These are phyloP conservation scores for Cytospora piceicola DNA, from an alignment of 2,329 filamentous ascomycete genomes.

Conservation along the genomic window DNA sequence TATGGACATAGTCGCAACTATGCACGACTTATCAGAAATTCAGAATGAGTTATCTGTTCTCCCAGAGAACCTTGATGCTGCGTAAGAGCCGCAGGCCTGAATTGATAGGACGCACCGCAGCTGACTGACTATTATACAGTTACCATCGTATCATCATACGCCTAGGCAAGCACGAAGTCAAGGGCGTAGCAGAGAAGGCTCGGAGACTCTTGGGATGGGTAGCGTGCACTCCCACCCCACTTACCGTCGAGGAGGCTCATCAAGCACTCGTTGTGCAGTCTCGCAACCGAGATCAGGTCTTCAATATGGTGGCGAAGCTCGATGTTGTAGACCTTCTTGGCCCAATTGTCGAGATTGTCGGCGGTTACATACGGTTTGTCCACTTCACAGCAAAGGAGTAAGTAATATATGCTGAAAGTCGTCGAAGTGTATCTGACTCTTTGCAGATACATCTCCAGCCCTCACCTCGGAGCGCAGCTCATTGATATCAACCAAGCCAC, in stretches of 20 bases:
- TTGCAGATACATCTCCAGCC: slow-evolving; percentile 1
- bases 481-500: neutral
- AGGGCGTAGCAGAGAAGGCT: neutral
- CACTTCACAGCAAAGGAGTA: slow-evolving; percentile 18
- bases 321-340: neutral
- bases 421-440: neutral
- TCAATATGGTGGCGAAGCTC: neutral
- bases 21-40: slow-evolving; percentile 4
- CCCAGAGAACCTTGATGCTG: slow-evolving; percentile 2
- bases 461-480: neutral
- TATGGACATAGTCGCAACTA: neutral
- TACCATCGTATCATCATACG: slow-evolving; percentile 9
- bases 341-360: slow-evolving; percentile 12
- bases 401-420: neutral
- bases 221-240: neutral
- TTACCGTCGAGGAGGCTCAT: neutral
- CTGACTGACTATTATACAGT: neutral
- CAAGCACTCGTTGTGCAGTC: neutral
- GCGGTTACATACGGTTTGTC: slow-evolving; percentile 10
- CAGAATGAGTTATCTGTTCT: neutral
- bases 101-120: neutral
- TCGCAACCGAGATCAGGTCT: neutral
- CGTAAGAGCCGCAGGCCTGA: neutral
- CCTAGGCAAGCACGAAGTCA: neutral
- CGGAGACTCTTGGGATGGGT: slow-evolving; percentile 7